Base-by-base conservation (phyloP, 257 asterid genomes). In the Jaltomata sinuosa region DNA sequence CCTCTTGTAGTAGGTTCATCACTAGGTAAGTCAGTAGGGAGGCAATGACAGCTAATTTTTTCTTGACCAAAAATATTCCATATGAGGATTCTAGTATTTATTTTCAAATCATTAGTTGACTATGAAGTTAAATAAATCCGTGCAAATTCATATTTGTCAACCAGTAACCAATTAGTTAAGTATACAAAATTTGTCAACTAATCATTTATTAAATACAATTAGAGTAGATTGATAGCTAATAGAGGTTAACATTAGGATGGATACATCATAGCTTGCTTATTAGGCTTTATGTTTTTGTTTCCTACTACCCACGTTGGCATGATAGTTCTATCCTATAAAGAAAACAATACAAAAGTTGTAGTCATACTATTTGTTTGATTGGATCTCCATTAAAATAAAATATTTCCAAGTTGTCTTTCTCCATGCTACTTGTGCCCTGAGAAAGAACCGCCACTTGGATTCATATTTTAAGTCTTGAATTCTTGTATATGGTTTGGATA, bases 11-110 rank as follows among this genome's bases (percentile, higher is more conserved):
- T 85, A 72, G 79, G 78, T 83, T 83, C 83, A 68, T 78, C 80
- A 21, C 11, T 76, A 53, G 88, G 85, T 53, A 69, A 85, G 85
- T 31, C 55, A 82, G 85, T 79, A 53, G 87, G 91, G 87, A 86
- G 78, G 85, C 93, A 89, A 68, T 34, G 57, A 83, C 92, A 91
- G 86, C 91, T 85, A 87, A 69, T 40, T 52, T 72, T 59, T 27
- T 88, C 85, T 85, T 88, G 87, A 80, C 79, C 80, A 31, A 10
- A 57, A 85, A 86, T 79, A 85, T 88, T 86, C 71, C 25, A 15
- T 27, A 9, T 32, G 2, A 14, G 34, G 4, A 47, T 45, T 72
- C 2, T 72, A 22, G 34, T 45, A 1, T 74, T 22, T 45, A 27
- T 76, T 76, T 42, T 76, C 42, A 47, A 69, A 27, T 47, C 18